Evolutionary conservation across 2,329 filamentous ascomycete species (phyloP), one percentile per base, ranked within the genome.

Genomic region (Chaetomiaceae sp.): DNA sequence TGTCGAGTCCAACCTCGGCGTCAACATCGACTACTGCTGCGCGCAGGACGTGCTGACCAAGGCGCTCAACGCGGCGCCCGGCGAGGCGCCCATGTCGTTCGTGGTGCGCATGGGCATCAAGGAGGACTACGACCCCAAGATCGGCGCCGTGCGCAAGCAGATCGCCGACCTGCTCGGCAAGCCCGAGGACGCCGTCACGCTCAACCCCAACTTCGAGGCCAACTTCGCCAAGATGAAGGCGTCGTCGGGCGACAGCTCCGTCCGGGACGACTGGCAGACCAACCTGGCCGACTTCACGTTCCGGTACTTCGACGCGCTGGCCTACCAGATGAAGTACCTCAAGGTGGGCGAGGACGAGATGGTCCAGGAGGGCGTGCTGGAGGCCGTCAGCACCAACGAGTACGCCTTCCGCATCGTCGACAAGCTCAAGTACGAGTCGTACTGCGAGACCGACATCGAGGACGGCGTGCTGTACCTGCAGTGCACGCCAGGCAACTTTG

Each of bases 391-490:
- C 9, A 73, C 67, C 58, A 68, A 66, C 34, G 68, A 72, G 59
- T 62, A 79, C 16, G 67, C 63, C 18, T 71, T 80, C 58, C 70
- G 76, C 25, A 60, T 80, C 33, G 75, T 78, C 2, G 75, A 77
- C 44, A 67, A 71, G 59, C 67, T 76, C 36, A 59, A 65, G 58
- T 68, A 71, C 50, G 63, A 58, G 5, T 66, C 62, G 11, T 79
- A 78, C 54, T 69, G 72, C 57, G 77, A 81, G 68, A 62, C 65
- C 16, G 65, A 74, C 2, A 53, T 80, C 27, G 76, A 80, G 60
- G 72, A 74, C 34, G 77, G 76, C 1, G 64, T 72, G 27, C 63
- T 80, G 20, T 77, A 75, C 53, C 61, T 82, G n/a, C 75, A 79
- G 71, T 29, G 23, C 40, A 57, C 36, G n/a, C 37, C 57, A 0